Conservation (phyloP, 257 asterid species). For the Eucommia ulmoides region DNA sequence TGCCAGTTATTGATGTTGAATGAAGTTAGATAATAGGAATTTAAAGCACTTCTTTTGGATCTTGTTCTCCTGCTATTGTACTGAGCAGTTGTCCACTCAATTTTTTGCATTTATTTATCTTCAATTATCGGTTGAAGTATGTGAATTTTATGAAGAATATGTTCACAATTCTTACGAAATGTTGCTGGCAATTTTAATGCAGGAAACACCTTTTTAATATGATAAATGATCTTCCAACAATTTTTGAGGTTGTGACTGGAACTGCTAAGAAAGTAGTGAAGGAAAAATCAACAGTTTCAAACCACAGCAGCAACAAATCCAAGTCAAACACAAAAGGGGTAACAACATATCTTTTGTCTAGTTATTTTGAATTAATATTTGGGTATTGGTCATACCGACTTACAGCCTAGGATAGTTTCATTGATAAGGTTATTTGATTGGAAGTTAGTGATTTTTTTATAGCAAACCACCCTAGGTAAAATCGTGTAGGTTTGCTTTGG, state of each 20-base stretch:
- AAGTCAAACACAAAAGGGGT: conserved; percentile 1
- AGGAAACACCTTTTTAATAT: conserved; percentile 2
- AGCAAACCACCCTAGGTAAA: too few relatives aligned
- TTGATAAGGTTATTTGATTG: too few relatives aligned
- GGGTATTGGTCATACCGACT: too few relatives aligned
- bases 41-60: too few relatives aligned
- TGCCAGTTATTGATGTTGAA: too few relatives aligned
- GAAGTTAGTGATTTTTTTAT: too few relatives aligned
- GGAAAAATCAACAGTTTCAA: background rate
- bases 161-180: background rate
- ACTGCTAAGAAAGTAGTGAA: conserved; percentile 1
- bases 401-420: too few relatives aligned
- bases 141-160: background rate
- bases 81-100: background rate
- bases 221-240: conserved; percentile 3
- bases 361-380: too few relatives aligned
- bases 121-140: background rate
- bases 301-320: conserved; percentile 5
- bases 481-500: too few relatives aligned
- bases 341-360: too few relatives aligned
- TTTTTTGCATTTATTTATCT: background rate
- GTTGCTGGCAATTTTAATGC: background rate
- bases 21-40: too few relatives aligned
- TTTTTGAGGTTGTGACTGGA: conserved; percentile 2
- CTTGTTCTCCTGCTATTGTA: background rate